Percentiles rank a stretch among this genome's conserved stretches.
Evolutionary conservation across 257 asterid species (phyloP).

Genomic region (Fraxinus quadrangulata): DNA sequence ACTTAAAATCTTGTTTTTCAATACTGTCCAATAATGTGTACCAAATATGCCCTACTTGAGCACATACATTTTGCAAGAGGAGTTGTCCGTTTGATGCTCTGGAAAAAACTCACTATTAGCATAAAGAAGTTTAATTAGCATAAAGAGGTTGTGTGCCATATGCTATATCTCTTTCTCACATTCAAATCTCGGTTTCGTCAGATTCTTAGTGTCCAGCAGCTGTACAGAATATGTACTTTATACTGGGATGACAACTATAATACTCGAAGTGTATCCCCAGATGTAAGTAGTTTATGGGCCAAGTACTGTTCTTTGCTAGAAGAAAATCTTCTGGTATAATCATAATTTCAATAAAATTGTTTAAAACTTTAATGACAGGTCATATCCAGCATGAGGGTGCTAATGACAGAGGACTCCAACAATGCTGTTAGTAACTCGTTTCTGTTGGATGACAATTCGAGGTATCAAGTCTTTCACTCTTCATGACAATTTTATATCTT

Average conservation of each 20-base stretch:
- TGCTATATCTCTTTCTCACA: conserved; percentile 19
- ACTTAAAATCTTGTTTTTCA: neutral
- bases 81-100: neutral
- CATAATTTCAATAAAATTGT: neutral
- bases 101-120: neutral
- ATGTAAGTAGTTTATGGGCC: conserved; percentile 50
- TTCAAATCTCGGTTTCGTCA: conserved; percentile 39
- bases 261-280: conserved; percentile 88
- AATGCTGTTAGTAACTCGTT: conserved; percentile 80
- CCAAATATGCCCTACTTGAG: neutral
- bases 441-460: conserved; percentile 90
- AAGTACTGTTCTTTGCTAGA: neutral
- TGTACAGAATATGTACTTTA: conserved; percentile 90
- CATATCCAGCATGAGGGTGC: conserved; percentile 90
- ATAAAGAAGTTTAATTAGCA: too few relatives aligned
- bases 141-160: neutral
- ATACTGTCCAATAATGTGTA: neutral
- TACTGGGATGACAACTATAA: conserved; percentile 97
- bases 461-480: conserved; percentile 38
- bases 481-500: neutral
- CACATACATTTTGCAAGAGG: neutral
- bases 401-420: conserved; percentile 95
- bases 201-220: conserved; percentile 97
- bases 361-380: conserved; percentile 51
- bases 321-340: neutral